Percentiles rank a stretch among this genome's conserved stretches.
These are phyloP conservation scores for Aureobasidium pullulans DNA, from an alignment of 2,329 filamentous ascomycete species.

Conservation along the genomic window DNA sequence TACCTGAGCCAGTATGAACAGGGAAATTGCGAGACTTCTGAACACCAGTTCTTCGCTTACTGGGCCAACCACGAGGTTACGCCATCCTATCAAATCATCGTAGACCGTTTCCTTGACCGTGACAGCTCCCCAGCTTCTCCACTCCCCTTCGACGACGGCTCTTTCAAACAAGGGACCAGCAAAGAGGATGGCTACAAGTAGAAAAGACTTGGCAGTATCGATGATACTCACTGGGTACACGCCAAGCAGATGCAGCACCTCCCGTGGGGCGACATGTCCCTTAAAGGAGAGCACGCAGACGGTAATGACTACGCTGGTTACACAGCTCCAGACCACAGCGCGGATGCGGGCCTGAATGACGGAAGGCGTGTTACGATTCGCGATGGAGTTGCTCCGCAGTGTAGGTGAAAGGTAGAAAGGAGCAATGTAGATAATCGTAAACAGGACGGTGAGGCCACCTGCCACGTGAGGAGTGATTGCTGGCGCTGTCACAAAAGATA, in stretches of 20 bases:
- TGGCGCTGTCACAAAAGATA: background rate
- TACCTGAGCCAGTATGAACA: constrained; percentile 66
- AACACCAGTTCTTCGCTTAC: constrained; percentile 92
- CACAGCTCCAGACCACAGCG: constrained; percentile 69
- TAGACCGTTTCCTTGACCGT: constrained; percentile 54
- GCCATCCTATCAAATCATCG: constrained; percentile 71
- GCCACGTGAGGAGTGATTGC: constrained; percentile 3
- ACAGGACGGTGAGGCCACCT: constrained; percentile 44
- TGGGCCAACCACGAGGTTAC: constrained; percentile 79
- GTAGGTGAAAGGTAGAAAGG: constrained; percentile 79
- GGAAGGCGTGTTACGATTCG: constrained; percentile 79
- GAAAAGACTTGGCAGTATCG: constrained; percentile 58
- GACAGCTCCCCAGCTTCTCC: constrained; percentile 54
- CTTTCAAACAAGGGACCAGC: constrained; percentile 75
- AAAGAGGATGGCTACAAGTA: constrained; percentile 73
- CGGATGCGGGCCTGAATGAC: constrained; percentile 82
- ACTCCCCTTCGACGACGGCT: constrained; percentile 63
- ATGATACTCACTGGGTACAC: constrained; percentile 66
- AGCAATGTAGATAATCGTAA: constrained; percentile 82
- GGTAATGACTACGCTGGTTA: constrained; percentile 59
- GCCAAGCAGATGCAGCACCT: constrained; percentile 64
- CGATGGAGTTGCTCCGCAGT: constrained; percentile 69
- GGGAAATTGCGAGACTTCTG: constrained; percentile 74
- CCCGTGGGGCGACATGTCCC: constrained; percentile 34
- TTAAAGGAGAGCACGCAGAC: constrained; percentile 50